phyloP scores from a whole-genome alignment of 768 basidiomycete species.

The Leucocoprinus birnbaumii region DNA sequence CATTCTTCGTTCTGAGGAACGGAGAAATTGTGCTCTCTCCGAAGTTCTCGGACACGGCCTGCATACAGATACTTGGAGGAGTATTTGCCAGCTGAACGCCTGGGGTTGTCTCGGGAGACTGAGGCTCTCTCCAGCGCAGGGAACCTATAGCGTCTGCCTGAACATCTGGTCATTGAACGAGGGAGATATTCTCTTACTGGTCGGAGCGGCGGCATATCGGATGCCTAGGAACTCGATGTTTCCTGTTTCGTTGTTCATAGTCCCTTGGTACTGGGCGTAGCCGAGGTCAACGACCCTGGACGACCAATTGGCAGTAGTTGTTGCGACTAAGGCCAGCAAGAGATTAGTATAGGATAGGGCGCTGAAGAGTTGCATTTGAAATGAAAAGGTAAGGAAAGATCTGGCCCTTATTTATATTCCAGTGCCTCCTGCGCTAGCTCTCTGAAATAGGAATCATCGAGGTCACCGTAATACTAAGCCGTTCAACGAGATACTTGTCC shows the following conservation, averaged over 20 bases:
- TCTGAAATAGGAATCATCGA: no score
- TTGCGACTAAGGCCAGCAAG: no score
- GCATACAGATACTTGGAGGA: neutral
- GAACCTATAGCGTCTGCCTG: neutral
- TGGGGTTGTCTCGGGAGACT: neutral
- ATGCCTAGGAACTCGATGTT: constrained; percentile 39
- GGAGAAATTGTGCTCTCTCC: no score
- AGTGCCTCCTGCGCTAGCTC: no score
- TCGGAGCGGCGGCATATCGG: constrained; percentile 47
- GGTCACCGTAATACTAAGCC: no score
- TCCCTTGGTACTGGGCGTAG: constrained; percentile 41
- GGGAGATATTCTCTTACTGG: constrained; percentile 19
- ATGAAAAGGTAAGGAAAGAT: no score
- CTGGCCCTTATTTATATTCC: no score
- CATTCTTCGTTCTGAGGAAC: no score
- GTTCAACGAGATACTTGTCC: no score
- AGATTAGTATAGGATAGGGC: no score
- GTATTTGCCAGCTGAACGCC: neutral
- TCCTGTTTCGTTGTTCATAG: constrained; percentile 26
- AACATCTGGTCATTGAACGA: neutral
- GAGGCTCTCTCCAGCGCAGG: neutral
- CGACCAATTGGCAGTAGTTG: no score
- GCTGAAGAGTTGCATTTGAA: no score
- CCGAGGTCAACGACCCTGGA: constrained; percentile 29
- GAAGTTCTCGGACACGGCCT: neutral